Evolutionary conservation across 495 filamentous ascomycete species (phyloP), one percentile per base, ranked within the genome.

Genomic region (Neurospora sp.): DNA sequence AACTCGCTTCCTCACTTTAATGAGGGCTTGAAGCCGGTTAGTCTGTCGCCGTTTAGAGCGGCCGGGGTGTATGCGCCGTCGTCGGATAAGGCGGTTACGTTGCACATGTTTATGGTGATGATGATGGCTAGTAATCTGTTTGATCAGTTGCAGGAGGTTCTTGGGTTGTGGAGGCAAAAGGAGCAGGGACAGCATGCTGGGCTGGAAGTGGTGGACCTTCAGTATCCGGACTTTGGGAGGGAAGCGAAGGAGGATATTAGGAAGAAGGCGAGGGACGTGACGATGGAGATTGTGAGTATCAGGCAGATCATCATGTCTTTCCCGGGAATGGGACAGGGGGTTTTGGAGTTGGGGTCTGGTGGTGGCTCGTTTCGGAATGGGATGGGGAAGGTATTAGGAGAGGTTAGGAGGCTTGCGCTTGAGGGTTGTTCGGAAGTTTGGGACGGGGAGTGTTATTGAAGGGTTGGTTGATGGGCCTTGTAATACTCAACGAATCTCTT

Each of bases 41-140:
- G n/a, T 2, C 7, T 74, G 35, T 70, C 73, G 0, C 37, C 70
- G 39, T 41, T 74, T 1, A 69, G 69, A 14, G 69, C 71, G 18
- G n/a, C n/a, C 0, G 70, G 69, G 10, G 27, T 16, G 12, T 74
- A 23, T 48, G 70, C 69, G n/a, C 48, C 73, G 3, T 70, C 73
- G 4, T 44, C 27, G 16, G 70, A 48, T 1, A 59, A 48, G 38
- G 39, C 70, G 3, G 39, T 69, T 8, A 23, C 70, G 2, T 44
- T 74, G 73, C 73, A 74, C 23, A 74, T 74, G 70, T 31, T 71
- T 14, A 74, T 72, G 23, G 46, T 74, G 18, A 44, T 74, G 31
- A 18, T 72, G n/a, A 74, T 74, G 73, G 73, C 73, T 1, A 42
- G 70, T 12, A 71, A 74, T 37, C 39, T 74, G 70, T 74, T 74